Evolutionary conservation across 345 rosid species (phyloP).

Genomic region (Euphorbia lathyris): DNA sequence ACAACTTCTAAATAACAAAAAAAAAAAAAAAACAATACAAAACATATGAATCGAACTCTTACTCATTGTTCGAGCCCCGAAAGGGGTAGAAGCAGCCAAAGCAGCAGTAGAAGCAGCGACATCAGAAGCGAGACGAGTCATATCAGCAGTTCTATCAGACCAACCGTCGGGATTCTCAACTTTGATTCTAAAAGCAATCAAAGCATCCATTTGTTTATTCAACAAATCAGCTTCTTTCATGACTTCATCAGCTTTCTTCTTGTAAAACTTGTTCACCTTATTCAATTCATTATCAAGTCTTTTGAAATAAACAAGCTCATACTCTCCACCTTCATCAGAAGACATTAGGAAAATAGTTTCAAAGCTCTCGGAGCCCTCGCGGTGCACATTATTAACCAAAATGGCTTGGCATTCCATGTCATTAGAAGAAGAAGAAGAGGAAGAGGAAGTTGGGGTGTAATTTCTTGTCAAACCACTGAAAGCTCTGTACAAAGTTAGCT

Average conservation of each 20-base stretch:
- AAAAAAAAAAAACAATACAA: background rate
- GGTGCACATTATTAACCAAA: slow-evolving; percentile 31
- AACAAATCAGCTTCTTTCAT: slow-evolving; percentile 49
- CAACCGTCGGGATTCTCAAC: slow-evolving; percentile 59
- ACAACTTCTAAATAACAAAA: background rate
- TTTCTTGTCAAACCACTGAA: slow-evolving; percentile 50
- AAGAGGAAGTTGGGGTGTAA: slow-evolving; percentile 8
- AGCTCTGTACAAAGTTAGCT: slow-evolving; percentile 47
- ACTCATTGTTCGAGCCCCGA: slow-evolving; percentile 44
- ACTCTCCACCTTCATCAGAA: slow-evolving; percentile 61
- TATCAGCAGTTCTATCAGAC: slow-evolving; percentile 41
- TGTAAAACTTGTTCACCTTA: slow-evolving; percentile 54
- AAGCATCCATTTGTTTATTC: slow-evolving; percentile 70
- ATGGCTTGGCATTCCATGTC: slow-evolving; percentile 49
- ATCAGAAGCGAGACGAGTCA: slow-evolving; percentile 61
- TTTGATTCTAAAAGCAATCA: slow-evolving; percentile 66
- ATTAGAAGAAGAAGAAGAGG: slow-evolving; percentile 7
- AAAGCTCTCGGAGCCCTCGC: slow-evolving; percentile 29
- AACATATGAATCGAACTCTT: slow-evolving; percentile 4
- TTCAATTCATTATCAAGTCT: slow-evolving; percentile 65
- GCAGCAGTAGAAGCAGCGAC: slow-evolving; percentile 50
- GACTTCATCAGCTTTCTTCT: slow-evolving; percentile 49
- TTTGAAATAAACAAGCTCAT: slow-evolving; percentile 53
- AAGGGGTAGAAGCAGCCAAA: slow-evolving; percentile 45
- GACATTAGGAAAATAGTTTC: slow-evolving; percentile 54